Percentiles rank a stretch among this genome's conserved stretches.
Evolutionary conservation across 2,329 filamentous ascomycete species (phyloP).

Genomic region (Penicillium capsulatum): DNA sequence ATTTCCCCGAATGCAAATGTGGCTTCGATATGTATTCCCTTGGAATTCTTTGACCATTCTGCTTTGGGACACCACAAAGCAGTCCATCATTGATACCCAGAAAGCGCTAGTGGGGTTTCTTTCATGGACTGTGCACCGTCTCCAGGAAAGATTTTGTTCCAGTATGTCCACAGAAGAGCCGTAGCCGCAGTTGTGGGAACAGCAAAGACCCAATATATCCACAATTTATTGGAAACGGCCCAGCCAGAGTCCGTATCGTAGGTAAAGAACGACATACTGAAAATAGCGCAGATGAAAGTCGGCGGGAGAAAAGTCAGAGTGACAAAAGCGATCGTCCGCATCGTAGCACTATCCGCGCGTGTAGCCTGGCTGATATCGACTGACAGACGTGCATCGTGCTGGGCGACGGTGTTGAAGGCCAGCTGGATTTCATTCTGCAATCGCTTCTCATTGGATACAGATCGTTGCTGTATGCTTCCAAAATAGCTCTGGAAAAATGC

Average conservation of each 20-base stretch:
- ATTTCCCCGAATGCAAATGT: no score
- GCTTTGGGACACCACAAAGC: no score
- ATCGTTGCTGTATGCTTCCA: constrained; percentile 21
- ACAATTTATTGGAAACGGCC: constrained; percentile 24
- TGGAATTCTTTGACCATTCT: no score
- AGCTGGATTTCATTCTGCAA: constrained; percentile 32
- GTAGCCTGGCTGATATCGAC: constrained; percentile 28
- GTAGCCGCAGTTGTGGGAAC: constrained; percentile 23
- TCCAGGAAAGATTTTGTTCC: constrained; percentile 13
- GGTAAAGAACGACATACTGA: constrained; percentile 35
- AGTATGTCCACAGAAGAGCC: constrained; percentile 17
- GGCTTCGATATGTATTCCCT: no score
- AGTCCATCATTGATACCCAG: no score
- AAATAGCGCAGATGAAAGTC: constrained; percentile 46
- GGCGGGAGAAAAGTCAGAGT: constrained; percentile 50
- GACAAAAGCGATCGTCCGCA: constrained; percentile 51
- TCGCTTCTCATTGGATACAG: constrained; percentile 29
- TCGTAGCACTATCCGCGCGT: constrained; percentile 47
- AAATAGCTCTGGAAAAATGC: constrained; percentile 22
- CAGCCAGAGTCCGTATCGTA: constrained; percentile 18
- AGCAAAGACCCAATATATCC: constrained; percentile 31
- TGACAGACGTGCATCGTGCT: constrained; percentile 21
- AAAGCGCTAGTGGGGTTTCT: no score
- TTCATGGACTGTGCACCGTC: no score
- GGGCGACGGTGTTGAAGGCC: constrained; percentile 32